Base-by-base conservation (phyloP, 192 early-diverging fungal species). In the Coemansia sp. region DNA sequence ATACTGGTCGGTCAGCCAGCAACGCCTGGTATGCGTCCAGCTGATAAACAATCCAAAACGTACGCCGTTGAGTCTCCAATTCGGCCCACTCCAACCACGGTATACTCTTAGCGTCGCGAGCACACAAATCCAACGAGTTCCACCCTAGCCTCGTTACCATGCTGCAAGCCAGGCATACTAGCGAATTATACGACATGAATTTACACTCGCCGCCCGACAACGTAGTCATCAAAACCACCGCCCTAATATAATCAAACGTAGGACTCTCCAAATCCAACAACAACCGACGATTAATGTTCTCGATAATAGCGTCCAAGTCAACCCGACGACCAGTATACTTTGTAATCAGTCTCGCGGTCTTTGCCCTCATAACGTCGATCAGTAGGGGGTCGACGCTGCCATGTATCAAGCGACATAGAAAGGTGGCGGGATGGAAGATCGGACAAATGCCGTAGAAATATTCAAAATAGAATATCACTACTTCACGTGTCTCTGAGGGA, bases 21-120 rank as follows among this genome's bases (percentile, higher is more conserved):
- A 78, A 52, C 41, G 76, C 65, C 67, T 83, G 76, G 67, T 83
- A 78, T 67, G 76, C 73, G 63, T 83, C 80, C 11, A 78, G 36
- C 76, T 83, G 80, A 70, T 83, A 83, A 38, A 75, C 76, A 0
- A 70, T 73, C 80, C 80, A 83, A 52, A 78, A 83, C 13, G 80
- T 83, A 65, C 80, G 80, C 16, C 80, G 69, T 62, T 83, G 75
- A n/a, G 70, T 64, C 61, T 83, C 80, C 36, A 74, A 60, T 20
- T 65, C 63, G 2, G 75, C 73, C 80, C 80, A 83, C 70, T 72
- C 63, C 0, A 67, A 64, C 80, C 80, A 83, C 1, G 70, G 54
- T 10, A 72, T 29, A 15, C 57, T 31, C 22, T 78, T 64, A n/a
- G 33, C 34, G 52, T 57, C 62, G 63, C 63, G 62, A 5, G 31